Evolutionary conservation across 371 early-diverging fungal genomes (phyloP).

Genomic region (Mucor racemosus): DNA sequence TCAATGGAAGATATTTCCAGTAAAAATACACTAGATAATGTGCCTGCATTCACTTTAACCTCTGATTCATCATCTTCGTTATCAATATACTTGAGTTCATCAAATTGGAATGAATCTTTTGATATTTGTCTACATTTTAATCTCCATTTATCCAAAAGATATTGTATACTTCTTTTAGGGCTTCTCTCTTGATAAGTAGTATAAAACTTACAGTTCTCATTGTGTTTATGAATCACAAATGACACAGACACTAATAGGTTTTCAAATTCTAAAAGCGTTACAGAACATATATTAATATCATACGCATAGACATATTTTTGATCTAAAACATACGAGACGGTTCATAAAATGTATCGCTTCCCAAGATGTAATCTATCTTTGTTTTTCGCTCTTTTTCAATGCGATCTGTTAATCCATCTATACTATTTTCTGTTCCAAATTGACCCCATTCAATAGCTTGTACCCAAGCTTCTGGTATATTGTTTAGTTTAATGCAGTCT

Average conservation of each 20-base stretch:
- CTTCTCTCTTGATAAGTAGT: slow-evolving; percentile 65
- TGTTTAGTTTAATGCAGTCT: slow-evolving; percentile 41
- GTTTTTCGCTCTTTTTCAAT: slow-evolving; percentile 25
- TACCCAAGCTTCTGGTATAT: slow-evolving; percentile 20
- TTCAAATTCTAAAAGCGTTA: slow-evolving; percentile 51
- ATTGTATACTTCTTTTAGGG: slow-evolving; percentile 59
- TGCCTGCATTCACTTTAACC: slow-evolving; percentile 32
- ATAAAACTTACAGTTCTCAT: slow-evolving; percentile 51
- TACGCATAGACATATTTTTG: neutral
- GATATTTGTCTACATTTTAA: slow-evolving; percentile 48
- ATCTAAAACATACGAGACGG: slow-evolving; percentile 46
- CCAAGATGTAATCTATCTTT: slow-evolving; percentile 54
- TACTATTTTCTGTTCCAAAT: slow-evolving; percentile 32
- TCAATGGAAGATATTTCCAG: slow-evolving; percentile 28
- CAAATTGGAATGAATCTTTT: slow-evolving; percentile 49
- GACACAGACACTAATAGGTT: slow-evolving; percentile 53
- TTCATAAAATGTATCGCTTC: slow-evolving; percentile 66
- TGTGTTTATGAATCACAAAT: slow-evolving; percentile 53
- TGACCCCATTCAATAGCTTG: slow-evolving; percentile 53
- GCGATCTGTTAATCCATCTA: slow-evolving; percentile 29
- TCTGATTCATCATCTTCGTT: slow-evolving; percentile 21
- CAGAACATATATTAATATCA: neutral
- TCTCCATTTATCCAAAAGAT: slow-evolving; percentile 57
- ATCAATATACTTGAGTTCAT: slow-evolving; percentile 42
- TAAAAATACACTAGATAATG: slow-evolving; percentile 43